Percentiles rank a stretch among this genome's conserved stretches.
Evolutionary conservation across 2,329 filamentous ascomycete species (phyloP).

Genomic region (Alternaria sp.): DNA sequence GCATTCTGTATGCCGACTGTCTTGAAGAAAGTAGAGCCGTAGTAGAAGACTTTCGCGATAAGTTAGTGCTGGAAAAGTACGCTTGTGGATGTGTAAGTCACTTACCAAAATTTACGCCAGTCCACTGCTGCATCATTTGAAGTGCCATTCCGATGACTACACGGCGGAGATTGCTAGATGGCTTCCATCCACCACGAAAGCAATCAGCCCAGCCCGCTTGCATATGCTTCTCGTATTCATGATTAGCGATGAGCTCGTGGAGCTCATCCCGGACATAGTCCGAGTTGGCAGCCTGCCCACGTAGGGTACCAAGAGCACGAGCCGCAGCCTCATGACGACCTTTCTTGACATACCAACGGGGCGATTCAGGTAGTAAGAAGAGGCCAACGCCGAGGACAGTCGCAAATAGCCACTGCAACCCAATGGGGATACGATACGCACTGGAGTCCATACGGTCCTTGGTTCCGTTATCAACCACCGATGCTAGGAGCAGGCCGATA

Average conservation of each 20-base stretch:
- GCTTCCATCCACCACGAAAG: constrained; percentile 64
- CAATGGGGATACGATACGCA: constrained; percentile 79
- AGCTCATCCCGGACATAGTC: constrained; percentile 81
- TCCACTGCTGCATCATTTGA: constrained; percentile 67
- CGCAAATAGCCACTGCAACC: constrained; percentile 81
- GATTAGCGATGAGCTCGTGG: constrained; percentile 86
- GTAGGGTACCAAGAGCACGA: constrained; percentile 69
- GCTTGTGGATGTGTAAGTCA: background rate
- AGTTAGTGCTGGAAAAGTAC: background rate
- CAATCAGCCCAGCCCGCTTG: constrained; percentile 72
- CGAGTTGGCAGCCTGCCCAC: constrained; percentile 76
- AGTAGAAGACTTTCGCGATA: constrained; percentile 45
- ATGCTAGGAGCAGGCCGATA: constrained; percentile 77
- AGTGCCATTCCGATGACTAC: constrained; percentile 58
- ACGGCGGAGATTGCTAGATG: constrained; percentile 61
- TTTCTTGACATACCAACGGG: constrained; percentile 84
- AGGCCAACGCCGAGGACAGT: constrained; percentile 77
- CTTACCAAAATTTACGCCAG: constrained; percentile 81
- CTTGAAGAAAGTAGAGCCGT: constrained; percentile 83
- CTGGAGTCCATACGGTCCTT: constrained; percentile 68
- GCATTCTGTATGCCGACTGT: constrained; percentile 77
- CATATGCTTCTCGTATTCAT: constrained; percentile 75
- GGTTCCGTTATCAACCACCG: constrained; percentile 76
- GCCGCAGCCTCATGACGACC: constrained; percentile 73
- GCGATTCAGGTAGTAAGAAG: constrained; percentile 81